phyloP scores from a whole-genome alignment of 371 early-diverging fungal species.

The Blakeslea trispora region DNA sequence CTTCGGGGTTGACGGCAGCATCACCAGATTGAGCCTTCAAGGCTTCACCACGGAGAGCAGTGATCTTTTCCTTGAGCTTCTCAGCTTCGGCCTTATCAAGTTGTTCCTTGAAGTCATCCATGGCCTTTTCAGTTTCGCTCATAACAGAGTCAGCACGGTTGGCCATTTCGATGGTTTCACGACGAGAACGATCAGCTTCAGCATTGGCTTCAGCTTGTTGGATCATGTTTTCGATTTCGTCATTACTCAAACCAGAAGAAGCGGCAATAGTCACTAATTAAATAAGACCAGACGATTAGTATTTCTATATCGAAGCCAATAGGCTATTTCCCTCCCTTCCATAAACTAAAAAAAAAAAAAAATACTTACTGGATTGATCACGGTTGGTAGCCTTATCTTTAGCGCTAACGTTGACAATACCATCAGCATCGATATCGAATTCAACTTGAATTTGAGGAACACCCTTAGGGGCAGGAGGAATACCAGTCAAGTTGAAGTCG shows the following conservation, averaged over 20 bases:
- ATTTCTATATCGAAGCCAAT: too few species aligned
- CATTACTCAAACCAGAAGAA: slow-evolving; percentile 86
- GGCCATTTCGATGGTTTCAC: slow-evolving; percentile 84
- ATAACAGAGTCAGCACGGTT: slow-evolving; percentile 88
- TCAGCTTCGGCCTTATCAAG: slow-evolving; percentile 75
- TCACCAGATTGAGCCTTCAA: slow-evolving; percentile 68
- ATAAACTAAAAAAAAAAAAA: too few species aligned
- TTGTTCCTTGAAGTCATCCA: slow-evolving; percentile 89
- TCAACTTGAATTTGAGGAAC: slow-evolving; percentile 86
- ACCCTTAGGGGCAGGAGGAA: slow-evolving; percentile 84
- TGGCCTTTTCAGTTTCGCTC: slow-evolving; percentile 85
- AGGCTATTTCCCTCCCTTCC: too few species aligned
- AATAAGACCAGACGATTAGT: not conserved
- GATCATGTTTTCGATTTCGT: slow-evolving; percentile 92
- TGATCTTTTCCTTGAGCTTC: slow-evolving; percentile 74
- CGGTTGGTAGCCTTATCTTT: slow-evolving; percentile 90
- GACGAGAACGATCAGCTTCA: slow-evolving; percentile 82
- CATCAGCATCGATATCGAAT: slow-evolving; percentile 97
- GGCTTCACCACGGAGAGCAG: slow-evolving; percentile 64
- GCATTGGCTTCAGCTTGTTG: slow-evolving; percentile 82
- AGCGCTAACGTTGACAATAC: slow-evolving; percentile 95
- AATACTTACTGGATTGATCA: slow-evolving; percentile 74
- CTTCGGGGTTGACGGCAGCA: slow-evolving; percentile 55
- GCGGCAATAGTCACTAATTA: slow-evolving; percentile 82
- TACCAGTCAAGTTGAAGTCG: slow-evolving; percentile 85